Base-by-base conservation (phyloP, 768 basidiomycete genomes). In the Boletus insuetus region DNA sequence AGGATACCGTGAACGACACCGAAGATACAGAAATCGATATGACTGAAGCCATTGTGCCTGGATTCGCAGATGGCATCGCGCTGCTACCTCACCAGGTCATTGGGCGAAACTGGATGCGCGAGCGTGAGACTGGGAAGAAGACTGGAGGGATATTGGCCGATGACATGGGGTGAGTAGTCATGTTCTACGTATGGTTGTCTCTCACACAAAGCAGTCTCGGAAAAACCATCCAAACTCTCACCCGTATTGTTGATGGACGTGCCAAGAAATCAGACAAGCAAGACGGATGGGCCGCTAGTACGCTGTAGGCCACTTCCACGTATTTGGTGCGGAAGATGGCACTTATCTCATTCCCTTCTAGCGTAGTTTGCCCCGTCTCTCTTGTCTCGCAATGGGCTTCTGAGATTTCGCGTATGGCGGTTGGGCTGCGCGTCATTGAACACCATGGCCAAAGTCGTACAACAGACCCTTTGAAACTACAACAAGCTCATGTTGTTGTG, bases 311-410 rank as follows among this genome's bases (percentile, higher is more conserved):
- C 51, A 51, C 8, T 11, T 10, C 29, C 31, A 14, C 13, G 17
- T 9, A 39, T 46, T 32, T 26, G 1, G 40, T 2, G 16, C 13
- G 3, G 20, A n/a, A 24, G 32, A 29, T 44, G 19, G 5, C 37
- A 35, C 22, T 51, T 13, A 48, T 46, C n/a, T 42, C 24, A 14
- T 29, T 35, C 19, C 11, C 19, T 35, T 46, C 20, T 59, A 95
- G 96, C 17, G 89, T 98, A 37, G 75, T 98, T 31, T 91, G 89
- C 49, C 96, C 96, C 3, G 79, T 97, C 13, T 83, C 90, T 14
- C 82, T 99, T 13, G 85, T 97, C 51, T 81, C 82, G 13, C 97
- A 99, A 70, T 99, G 96, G 96, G 86, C 86, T 11, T 77, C 82
- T 9, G 96, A 99, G 69, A 84, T 94, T 44, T 69, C 80, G 49